Conservation (phyloP, 768 basidiomycete genomes). For the Thelephora ganbajun region DNA sequence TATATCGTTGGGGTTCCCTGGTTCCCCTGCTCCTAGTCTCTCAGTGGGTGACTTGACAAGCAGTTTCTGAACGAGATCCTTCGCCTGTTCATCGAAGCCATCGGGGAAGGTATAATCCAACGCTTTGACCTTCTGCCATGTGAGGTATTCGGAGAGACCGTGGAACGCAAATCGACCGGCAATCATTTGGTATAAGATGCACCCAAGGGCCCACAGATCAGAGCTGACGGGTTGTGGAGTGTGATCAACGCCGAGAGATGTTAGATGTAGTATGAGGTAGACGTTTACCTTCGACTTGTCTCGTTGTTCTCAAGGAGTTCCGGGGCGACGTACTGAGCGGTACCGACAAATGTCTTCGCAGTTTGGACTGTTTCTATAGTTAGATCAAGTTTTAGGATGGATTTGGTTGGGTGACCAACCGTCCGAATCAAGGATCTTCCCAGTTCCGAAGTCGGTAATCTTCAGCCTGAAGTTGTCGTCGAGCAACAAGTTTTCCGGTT, state of each 20-base stretch:
- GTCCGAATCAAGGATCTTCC: conserved; percentile 51
- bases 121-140: conserved; percentile 87
- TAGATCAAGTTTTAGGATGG: conserved; percentile 10
- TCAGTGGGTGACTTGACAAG: conserved; percentile 56
- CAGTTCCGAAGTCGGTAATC: conserved; percentile 95
- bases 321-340: conserved; percentile 81
- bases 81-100: conserved; percentile 69
- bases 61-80: conserved; percentile 65
- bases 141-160: conserved; percentile 83
- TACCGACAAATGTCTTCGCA: conserved; percentile 73
- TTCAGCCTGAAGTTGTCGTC: conserved; percentile 79
- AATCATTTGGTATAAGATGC: conserved; percentile 88
- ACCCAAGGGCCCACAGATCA: conserved; percentile 92
- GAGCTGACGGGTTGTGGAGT: conserved; percentile 36
- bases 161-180: conserved; percentile 87
- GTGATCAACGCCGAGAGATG: neutral
- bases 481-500: conserved; percentile 84
- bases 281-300: conserved; percentile 57
- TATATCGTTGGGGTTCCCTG: conserved; percentile 24
- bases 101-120: conserved; percentile 81
- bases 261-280: neutral
- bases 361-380: conserved; percentile 25
- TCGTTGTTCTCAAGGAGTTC: conserved; percentile 66
- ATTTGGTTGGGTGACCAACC: conserved; percentile 27
- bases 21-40: conserved; percentile 43